Conservation (phyloP, 208 protist genomes). For the Zelonia costaricensis region DNA sequence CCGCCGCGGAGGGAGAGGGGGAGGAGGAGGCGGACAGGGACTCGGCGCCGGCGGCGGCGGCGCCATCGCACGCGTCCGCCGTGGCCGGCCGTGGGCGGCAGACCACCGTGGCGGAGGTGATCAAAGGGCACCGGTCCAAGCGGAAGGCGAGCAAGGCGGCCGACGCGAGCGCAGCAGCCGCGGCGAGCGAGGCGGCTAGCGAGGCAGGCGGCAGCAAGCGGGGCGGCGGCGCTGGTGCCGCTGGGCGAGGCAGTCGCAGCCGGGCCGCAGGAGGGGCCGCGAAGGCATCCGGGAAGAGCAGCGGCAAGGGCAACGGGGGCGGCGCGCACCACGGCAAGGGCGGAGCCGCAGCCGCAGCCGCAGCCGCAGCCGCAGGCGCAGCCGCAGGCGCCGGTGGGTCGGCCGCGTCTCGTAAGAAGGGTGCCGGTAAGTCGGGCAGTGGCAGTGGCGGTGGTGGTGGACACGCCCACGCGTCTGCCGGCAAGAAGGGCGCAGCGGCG, state of each 20-base stretch:
- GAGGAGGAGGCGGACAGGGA: slow-evolving; percentile 4
- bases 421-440: too few relatives aligned
- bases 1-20: not conserved
- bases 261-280: slow-evolving; percentile 4
- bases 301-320: not conserved
- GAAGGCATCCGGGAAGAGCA: slow-evolving; percentile 8
- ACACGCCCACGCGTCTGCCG: too few relatives aligned
- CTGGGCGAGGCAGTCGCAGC: too few relatives aligned
- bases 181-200: not conserved
- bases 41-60: not conserved
- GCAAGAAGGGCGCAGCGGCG: slow-evolving; percentile 11
- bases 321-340: not conserved
- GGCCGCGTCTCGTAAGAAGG: too few relatives aligned
- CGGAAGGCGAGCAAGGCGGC: slow-evolving; percentile 19
- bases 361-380: not conserved
- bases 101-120: slow-evolving; percentile 20
- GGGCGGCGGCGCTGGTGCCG: not conserved
- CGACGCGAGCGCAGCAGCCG: slow-evolving; percentile 11
- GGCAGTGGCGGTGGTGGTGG: too few relatives aligned
- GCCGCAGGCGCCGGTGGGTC: not conserved
- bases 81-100: slow-evolving; percentile 13
- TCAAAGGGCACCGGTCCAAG: slow-evolving; percentile 17
- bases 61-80: not conserved
- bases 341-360: not conserved
- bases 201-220: slow-evolving; percentile 5